Conservation (phyloP, 2,329 filamentous ascomycete genomes). For the Pezizomycotina sp. region DNA sequence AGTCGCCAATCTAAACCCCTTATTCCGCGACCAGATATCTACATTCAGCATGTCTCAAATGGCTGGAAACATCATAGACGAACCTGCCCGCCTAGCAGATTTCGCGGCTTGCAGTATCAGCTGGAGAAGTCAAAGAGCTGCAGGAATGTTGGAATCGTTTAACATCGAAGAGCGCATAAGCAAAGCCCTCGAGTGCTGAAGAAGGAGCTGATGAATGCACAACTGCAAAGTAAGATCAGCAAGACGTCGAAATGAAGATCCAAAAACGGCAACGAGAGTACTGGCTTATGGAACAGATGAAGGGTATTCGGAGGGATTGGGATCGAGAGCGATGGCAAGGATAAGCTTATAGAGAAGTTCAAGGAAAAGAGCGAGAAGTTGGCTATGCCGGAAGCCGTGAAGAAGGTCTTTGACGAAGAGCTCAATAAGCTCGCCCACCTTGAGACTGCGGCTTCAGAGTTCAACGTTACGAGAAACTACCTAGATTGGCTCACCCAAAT, state of each 20-base stretch:
- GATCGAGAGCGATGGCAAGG: slow-evolving; percentile 93
- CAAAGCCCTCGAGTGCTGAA: slow-evolving; percentile 87
- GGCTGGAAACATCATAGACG: slow-evolving; percentile 83
- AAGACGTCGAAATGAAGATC: slow-evolving; percentile 97
- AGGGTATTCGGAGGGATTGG: slow-evolving; percentile 93
- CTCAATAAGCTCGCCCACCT: slow-evolving; percentile 91
- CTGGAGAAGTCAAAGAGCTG: slow-evolving; percentile 76
- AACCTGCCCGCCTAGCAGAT: slow-evolving; percentile 87
- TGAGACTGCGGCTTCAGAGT: slow-evolving; percentile 90
- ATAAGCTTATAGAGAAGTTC: slow-evolving; percentile 94
- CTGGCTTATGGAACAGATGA: slow-evolving; percentile 99
- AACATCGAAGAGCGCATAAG: slow-evolving; percentile 85
- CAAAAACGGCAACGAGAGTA: slow-evolving; percentile 95
- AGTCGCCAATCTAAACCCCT: slow-evolving; percentile 77
- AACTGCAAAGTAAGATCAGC: slow-evolving; percentile 89
- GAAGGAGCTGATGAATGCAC: slow-evolving; percentile 96
- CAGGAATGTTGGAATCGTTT: slow-evolving; percentile 76
- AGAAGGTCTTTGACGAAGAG: slow-evolving; percentile 96
- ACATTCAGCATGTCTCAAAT: slow-evolving; percentile 94
- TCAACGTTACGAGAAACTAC: slow-evolving; percentile 96
- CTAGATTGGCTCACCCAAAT: slow-evolving; percentile 97
- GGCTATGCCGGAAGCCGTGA: slow-evolving; percentile 90
- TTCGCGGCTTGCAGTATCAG: slow-evolving; percentile 95
- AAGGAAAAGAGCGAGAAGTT: slow-evolving; percentile 86
- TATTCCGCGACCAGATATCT: slow-evolving; percentile 94